Percentiles rank a stretch among this genome's conserved stretches.
phyloP scores from a whole-genome alignment of 768 basidiomycete species.

The Sporobolomyces roseus region DNA sequence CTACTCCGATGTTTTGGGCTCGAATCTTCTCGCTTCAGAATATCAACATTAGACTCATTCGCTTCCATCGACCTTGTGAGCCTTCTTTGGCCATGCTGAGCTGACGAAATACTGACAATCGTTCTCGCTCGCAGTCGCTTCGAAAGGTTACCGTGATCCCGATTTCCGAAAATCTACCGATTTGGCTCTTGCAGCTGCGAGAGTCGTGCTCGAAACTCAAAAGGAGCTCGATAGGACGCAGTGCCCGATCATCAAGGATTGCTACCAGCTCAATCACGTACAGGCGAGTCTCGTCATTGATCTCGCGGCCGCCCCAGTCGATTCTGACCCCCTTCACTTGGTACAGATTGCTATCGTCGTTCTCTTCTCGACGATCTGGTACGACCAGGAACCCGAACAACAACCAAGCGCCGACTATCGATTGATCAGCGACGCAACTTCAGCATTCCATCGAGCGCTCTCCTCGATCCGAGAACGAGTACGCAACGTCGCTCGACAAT shows the following conservation, averaged over 20 bases:
- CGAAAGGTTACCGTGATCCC: conserved; percentile 29
- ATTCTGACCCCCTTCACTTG: no score
- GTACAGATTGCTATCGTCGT: conserved; percentile 31
- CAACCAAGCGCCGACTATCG: conserved; percentile 26
- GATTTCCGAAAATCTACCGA: conserved; percentile 24
- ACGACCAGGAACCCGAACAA: conserved; percentile 17
- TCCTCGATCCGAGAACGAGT: conserved; percentile 20
- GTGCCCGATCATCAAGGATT: conserved; percentile 32
- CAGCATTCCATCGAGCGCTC: conserved; percentile 29
- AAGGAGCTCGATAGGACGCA: conserved; percentile 29
- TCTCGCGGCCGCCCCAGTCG: not conserved
- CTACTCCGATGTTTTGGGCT: conserved; percentile 24
- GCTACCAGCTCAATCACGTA: conserved; percentile 31
- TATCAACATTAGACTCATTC: conserved; percentile 25
- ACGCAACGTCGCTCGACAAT: conserved; percentile 27
- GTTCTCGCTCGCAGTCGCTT: conserved; percentile 4
- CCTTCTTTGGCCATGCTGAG: not conserved
- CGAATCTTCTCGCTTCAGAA: conserved; percentile 24
- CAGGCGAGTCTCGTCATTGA: not conserved
- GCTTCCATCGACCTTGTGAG: conserved; percentile 28
- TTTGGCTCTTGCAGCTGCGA: conserved; percentile 13
- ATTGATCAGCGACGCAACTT: conserved; percentile 20
- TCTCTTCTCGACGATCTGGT: conserved; percentile 28
- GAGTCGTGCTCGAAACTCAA: conserved; percentile 27
- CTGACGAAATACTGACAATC: not conserved